These are phyloP conservation scores for Emmonsia crescens DNA, from an alignment of 2,329 filamentous ascomycete genomes.

Conservation along the genomic window DNA sequence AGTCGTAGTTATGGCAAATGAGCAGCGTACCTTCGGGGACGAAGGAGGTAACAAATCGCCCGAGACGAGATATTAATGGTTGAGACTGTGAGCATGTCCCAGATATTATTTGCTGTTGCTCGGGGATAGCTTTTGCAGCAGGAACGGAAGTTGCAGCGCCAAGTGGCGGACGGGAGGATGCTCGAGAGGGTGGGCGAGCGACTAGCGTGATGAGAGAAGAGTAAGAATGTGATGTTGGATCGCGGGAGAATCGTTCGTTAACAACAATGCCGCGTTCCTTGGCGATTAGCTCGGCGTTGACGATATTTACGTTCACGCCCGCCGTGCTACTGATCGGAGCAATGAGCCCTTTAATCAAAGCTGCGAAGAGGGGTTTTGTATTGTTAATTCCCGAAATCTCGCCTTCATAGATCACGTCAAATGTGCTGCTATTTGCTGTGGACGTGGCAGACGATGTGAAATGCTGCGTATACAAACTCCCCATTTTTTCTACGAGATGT, in stretches of 20 bases:
- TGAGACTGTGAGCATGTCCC: constrained; percentile 29
- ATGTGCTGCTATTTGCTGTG: constrained; percentile 51
- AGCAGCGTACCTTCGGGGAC: constrained; percentile 61
- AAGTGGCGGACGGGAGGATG: constrained; percentile 23
- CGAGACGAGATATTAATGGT: constrained; percentile 59
- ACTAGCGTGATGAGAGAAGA: constrained; percentile 60
- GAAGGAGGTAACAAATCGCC: constrained; percentile 63
- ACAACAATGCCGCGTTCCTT: constrained; percentile 68
- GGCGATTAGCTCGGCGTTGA: constrained; percentile 66
- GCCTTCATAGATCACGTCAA: constrained; percentile 69
- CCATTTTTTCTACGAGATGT: constrained; percentile 66
- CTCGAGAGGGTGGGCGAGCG: constrained; percentile 33
- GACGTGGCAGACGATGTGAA: constrained; percentile 36
- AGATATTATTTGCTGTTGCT: constrained; percentile 42
- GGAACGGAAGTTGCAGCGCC: constrained; percentile 16
- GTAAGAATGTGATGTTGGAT: constrained; percentile 52
- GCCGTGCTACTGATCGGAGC: constrained; percentile 56
- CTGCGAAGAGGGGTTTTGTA: constrained; percentile 68
- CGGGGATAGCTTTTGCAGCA: constrained; percentile 8
- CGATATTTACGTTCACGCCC: constrained; percentile 64
- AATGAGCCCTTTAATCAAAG: constrained; percentile 65
- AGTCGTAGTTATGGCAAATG: constrained; percentile 73
- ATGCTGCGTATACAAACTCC: constrained; percentile 67
- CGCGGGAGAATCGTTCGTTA: constrained; percentile 58
- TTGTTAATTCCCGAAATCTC: constrained; percentile 60